Evolutionary conservation across 768 basidiomycete species (phyloP).

Genomic region (Serendipita sp.): DNA sequence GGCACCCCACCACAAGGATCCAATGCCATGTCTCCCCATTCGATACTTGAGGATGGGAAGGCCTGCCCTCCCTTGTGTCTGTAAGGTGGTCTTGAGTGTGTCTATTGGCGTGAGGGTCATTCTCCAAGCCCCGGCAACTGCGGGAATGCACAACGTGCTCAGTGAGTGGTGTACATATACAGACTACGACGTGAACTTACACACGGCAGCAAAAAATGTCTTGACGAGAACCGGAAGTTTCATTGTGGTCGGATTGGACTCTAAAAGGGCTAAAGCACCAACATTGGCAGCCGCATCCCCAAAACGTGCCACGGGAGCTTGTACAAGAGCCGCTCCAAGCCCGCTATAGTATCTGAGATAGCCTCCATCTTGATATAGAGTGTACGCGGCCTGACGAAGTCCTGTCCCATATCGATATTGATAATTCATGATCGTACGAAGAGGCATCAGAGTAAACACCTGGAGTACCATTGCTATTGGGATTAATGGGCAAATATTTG

Average conservation of each 20-base stretch:
- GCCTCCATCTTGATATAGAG: constrained; percentile 44
- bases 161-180: neutral
- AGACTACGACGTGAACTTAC: constrained; percentile 25
- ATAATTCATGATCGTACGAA: constrained; percentile 98
- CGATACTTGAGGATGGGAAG: constrained; percentile 48
- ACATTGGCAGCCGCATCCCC: constrained; percentile 93
- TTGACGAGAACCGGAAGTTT: constrained; percentile 49
- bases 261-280: constrained; percentile 73
- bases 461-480: constrained; percentile 82
- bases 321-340: constrained; percentile 67
- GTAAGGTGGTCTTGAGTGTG: constrained; percentile 89
- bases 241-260: constrained; percentile 57
- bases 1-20: constrained; percentile 79
- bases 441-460: constrained; percentile 80
- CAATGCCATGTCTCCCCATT: constrained; percentile 55
- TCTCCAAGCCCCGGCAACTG: neutral
- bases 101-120: constrained; percentile 91
- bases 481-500: constrained; percentile 10
- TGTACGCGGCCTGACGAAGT: constrained; percentile 2
- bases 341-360: constrained; percentile 81
- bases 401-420: constrained; percentile 35
- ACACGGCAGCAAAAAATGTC: constrained; percentile 64
- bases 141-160: neutral
- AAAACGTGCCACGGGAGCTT: constrained; percentile 54
- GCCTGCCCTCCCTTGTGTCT: constrained; percentile 70